These are phyloP conservation scores for Aureobasidium leucospermi DNA, from an alignment of 2,329 filamentous ascomycete species.

Conservation along the genomic window DNA sequence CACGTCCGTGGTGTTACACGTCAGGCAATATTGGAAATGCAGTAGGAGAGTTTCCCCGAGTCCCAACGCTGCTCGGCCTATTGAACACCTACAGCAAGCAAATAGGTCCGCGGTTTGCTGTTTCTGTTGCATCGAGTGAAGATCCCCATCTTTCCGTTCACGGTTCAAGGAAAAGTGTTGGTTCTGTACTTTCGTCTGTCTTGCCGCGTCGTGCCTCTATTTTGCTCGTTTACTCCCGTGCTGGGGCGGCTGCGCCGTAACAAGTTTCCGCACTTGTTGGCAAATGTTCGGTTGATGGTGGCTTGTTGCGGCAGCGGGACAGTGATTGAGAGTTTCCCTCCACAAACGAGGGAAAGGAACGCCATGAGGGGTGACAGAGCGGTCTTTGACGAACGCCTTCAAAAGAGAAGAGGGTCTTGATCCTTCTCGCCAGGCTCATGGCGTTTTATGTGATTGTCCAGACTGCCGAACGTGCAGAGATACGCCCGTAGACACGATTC, in stretches of 20 bases:
- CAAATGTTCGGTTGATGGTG: background rate
- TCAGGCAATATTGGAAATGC: background rate
- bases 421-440: background rate
- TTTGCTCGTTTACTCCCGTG: constrained; percentile 1
- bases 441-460: background rate
- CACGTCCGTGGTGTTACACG: background rate
- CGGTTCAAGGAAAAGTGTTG: too few relatives aligned
- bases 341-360: background rate
- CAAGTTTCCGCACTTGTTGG: background rate
- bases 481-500: background rate
- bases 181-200: background rate
- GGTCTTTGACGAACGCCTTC: background rate
- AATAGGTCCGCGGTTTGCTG: background rate
- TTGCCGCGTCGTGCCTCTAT: constrained; percentile 4
- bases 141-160: background rate
- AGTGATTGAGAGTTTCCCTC: background rate
- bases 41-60: background rate
- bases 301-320: constrained; percentile 2
- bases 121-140: constrained; percentile 4
- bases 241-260: background rate
- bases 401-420: background rate
- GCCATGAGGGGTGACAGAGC: background rate
- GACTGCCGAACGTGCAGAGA: background rate
- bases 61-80: constrained; percentile 7
- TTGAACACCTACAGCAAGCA: constrained; percentile 6